These are phyloP conservation scores for Teratosphaeria epicoccoides DNA, from an alignment of 2,329 filamentous ascomycete species.

Conservation along the genomic window DNA sequence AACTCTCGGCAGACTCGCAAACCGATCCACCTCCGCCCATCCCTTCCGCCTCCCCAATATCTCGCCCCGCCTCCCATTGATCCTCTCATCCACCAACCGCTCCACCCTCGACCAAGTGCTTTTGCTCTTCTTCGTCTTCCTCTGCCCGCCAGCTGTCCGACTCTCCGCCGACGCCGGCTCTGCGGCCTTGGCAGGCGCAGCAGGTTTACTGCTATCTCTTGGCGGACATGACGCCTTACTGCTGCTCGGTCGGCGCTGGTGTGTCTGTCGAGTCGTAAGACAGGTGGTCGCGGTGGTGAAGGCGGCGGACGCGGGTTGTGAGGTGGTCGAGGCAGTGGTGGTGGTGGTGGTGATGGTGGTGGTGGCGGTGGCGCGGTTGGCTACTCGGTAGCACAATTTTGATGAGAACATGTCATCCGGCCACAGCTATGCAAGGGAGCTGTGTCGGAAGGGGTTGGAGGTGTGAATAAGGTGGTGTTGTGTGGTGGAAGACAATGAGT, in stretches of 20 bases:
- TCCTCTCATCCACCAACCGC: slow-evolving; percentile 1
- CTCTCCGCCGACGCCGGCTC: slow-evolving; percentile 10
- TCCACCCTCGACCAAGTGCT: slow-evolving; percentile 3
- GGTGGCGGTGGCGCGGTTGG: slow-evolving; percentile 19
- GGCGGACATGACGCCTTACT: slow-evolving; percentile 42
- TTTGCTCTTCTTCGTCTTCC: slow-evolving; percentile 9
- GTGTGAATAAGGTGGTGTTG: not conserved
- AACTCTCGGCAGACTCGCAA: slow-evolving; percentile 58
- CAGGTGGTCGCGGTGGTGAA: slow-evolving; percentile 22
- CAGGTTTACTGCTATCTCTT: slow-evolving; percentile 22
- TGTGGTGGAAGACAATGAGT: slow-evolving; percentile 1
- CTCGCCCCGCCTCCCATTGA: slow-evolving; percentile 1
- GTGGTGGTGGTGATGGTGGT: slow-evolving; percentile 8
- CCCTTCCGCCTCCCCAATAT: slow-evolving; percentile 19
- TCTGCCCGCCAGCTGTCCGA: slow-evolving; percentile 6
- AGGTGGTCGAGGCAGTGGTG: slow-evolving; percentile 1
- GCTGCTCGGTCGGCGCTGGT: slow-evolving; percentile 40
- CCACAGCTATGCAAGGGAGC: not conserved
- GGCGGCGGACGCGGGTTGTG: slow-evolving; percentile 1
- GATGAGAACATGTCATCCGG: slow-evolving; percentile 22
- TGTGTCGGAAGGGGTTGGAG: too few relatives aligned
- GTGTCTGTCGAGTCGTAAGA: slow-evolving; percentile 27
- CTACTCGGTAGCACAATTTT: slow-evolving; percentile 20
- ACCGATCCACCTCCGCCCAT: slow-evolving; percentile 31
- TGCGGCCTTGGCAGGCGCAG: slow-evolving; percentile 17